Conservation (phyloP, 306 rosid genomes). For the Quercus suber region DNA sequence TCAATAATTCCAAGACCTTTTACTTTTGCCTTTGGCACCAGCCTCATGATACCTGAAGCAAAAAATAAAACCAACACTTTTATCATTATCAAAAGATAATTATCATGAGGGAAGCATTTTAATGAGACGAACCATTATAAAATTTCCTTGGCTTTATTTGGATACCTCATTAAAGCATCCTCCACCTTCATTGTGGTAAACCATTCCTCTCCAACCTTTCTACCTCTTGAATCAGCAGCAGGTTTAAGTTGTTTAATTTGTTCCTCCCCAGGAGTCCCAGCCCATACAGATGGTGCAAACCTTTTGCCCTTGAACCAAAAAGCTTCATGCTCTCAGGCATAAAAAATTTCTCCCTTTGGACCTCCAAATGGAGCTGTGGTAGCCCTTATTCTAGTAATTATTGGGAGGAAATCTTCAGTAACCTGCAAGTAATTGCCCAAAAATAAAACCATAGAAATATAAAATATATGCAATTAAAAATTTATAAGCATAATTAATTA, state of each 20-base stretch:
- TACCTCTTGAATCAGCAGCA: constrained; percentile 93
- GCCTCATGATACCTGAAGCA: constrained; percentile 80
- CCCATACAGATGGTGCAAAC: constrained; percentile 70
- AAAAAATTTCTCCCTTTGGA: constrained; percentile 88
- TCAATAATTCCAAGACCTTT: constrained; percentile 73
- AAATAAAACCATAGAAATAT: constrained; percentile 8
- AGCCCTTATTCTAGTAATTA: constrained; percentile 78
- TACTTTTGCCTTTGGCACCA: constrained; percentile 62
- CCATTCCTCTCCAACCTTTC: constrained; percentile 93
- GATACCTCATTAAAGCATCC: constrained; percentile 70
- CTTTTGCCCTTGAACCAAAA: constrained; percentile 95
- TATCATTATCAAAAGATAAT: constrained; percentile 9
- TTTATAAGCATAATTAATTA: background rate
- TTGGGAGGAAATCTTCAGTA: constrained; percentile 75
- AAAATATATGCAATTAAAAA: constrained; percentile 16
- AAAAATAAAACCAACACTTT: background rate
- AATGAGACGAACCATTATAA: constrained; percentile 4
- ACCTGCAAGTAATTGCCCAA: constrained; percentile 46
- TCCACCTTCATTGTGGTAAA: constrained; percentile 81
- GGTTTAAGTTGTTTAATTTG: constrained; percentile 81
- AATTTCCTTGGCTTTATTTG: background rate
- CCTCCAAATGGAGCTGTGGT: constrained; percentile 71
- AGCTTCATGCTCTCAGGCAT: constrained; percentile 83
- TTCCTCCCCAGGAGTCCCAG: constrained; percentile 79
- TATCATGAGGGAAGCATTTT: background rate